Conservation (phyloP, 331 rosid species). For the Quercus tomentella region DNA sequence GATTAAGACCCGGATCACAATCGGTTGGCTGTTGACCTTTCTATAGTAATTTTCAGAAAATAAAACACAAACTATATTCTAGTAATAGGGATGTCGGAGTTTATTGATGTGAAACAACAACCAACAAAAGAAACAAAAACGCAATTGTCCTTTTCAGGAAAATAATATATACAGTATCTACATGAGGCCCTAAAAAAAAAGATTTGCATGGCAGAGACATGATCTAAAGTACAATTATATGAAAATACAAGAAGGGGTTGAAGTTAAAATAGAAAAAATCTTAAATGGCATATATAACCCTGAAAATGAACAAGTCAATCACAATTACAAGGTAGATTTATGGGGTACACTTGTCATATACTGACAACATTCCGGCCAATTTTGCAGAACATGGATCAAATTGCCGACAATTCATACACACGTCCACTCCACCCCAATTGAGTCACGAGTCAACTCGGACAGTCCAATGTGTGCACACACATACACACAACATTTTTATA, state of each 20-base stretch:
- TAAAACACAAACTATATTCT: slow-evolving; percentile 13
- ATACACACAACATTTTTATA: not conserved
- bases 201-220: slow-evolving; percentile 42
- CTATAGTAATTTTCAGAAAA: slow-evolving; percentile 7
- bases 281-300: slow-evolving; percentile 38
- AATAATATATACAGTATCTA: slow-evolving; percentile 12
- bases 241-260: slow-evolving; percentile 11
- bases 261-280: not conserved
- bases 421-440: not conserved
- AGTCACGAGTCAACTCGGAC: slow-evolving; percentile 39
- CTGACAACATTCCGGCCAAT: slow-evolving; percentile 23
- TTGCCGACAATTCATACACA: slow-evolving; percentile 44
- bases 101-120: slow-evolving; percentile 21
- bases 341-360: slow-evolving; percentile 19
- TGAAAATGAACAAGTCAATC: not conserved
- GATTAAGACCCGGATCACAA: slow-evolving; percentile 28
- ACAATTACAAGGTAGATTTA: not conserved
- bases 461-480: not conserved
- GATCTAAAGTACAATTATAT: slow-evolving; percentile 33
- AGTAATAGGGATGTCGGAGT: slow-evolving; percentile 26
- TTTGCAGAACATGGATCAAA: slow-evolving; percentile 20
- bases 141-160: slow-evolving; percentile 21
- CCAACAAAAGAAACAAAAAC: slow-evolving; percentile 34
- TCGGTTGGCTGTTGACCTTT: slow-evolving; percentile 27
- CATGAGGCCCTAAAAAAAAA: slow-evolving; percentile 11